Conservation (phyloP, 2,329 filamentous ascomycete genomes). For the Aspergillus fischeri region DNA sequence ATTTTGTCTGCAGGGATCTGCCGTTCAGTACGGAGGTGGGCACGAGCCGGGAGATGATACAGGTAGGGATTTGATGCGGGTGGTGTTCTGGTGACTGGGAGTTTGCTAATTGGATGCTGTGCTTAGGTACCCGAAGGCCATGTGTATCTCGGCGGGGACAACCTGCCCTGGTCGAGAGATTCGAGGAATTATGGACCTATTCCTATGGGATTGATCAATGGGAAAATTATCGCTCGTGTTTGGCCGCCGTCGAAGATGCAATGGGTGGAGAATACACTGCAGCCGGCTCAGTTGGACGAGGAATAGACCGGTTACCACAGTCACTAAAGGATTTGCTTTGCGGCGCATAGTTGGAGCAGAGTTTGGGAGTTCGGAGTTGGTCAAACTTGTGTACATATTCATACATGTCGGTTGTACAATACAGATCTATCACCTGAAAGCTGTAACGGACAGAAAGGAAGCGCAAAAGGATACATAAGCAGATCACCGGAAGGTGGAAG, state of each 20-base stretch:
- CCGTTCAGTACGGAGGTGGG: slow-evolving; percentile 31
- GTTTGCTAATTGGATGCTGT: not conserved
- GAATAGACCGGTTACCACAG: not conserved
- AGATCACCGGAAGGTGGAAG: slow-evolving; percentile 41
- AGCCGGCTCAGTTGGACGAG: slow-evolving; percentile 25
- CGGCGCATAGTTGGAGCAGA: slow-evolving; percentile 1
- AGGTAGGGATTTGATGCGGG: slow-evolving; percentile 38
- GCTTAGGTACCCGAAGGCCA: slow-evolving; percentile 79
- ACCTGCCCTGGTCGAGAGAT: slow-evolving; percentile 76
- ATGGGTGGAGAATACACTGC: slow-evolving; percentile 36
- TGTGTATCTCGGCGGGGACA: slow-evolving; percentile 88
- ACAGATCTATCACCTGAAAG: slow-evolving; percentile 28
- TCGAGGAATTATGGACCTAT: slow-evolving; percentile 82
- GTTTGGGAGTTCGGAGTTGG: slow-evolving; percentile 25
- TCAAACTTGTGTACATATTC: slow-evolving; percentile 35
- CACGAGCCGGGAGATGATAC: slow-evolving; percentile 39
- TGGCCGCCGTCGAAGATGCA: slow-evolving; percentile 34
- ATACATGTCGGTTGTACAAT: slow-evolving; percentile 43
- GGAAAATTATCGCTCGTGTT: slow-evolving; percentile 66
- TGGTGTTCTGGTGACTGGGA: not conserved
- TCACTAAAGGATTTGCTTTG: not conserved
- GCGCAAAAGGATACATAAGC: slow-evolving; percentile 10
- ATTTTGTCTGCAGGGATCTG: slow-evolving; percentile 48
- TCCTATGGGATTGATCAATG: slow-evolving; percentile 76
- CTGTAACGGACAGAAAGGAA: slow-evolving; percentile 17